Conservation (phyloP, 306 rosid species). For the Vigna unguiculata region DNA sequence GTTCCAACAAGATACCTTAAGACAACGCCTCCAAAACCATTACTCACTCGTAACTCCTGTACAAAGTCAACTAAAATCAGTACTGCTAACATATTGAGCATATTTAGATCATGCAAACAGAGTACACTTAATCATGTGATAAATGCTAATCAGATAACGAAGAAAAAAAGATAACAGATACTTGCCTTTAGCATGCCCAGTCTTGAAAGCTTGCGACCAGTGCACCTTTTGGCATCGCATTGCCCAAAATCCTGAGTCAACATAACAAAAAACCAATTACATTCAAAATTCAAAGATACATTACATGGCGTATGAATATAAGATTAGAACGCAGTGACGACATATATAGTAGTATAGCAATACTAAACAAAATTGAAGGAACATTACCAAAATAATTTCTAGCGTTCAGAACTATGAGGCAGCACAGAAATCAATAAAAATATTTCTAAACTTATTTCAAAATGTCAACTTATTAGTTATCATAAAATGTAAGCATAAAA, state of each 20-base stretch:
- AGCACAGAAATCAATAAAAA: constrained; percentile 15
- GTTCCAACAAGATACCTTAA: constrained; percentile 64
- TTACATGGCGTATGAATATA: neutral
- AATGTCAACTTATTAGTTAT: neutral
- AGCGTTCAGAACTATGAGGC: neutral
- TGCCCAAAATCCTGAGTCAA: constrained; percentile 88
- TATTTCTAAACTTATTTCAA: neutral
- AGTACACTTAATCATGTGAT: neutral
- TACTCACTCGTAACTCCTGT: constrained; percentile 94
- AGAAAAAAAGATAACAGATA: constrained; percentile 40
- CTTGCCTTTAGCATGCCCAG: constrained; percentile 79
- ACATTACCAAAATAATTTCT: neutral
- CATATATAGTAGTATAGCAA: neutral
- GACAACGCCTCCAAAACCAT: constrained; percentile 92
- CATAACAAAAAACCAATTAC: constrained; percentile 41
- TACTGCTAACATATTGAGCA: constrained; percentile 21
- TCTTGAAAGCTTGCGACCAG: constrained; percentile 95
- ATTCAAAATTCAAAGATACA: constrained; percentile 20
- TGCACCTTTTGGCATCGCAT: constrained; percentile 91
- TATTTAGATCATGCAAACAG: constrained; percentile 34
- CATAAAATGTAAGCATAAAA: neutral
- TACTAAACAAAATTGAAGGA: neutral
- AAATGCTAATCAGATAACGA: constrained; percentile 15
- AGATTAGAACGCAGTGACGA: constrained; percentile 10
- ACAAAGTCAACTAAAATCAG: constrained; percentile 50